These are phyloP conservation scores for Sclerotinia minor DNA, from an alignment of 2,329 filamentous ascomycete species.

Conservation along the genomic window DNA sequence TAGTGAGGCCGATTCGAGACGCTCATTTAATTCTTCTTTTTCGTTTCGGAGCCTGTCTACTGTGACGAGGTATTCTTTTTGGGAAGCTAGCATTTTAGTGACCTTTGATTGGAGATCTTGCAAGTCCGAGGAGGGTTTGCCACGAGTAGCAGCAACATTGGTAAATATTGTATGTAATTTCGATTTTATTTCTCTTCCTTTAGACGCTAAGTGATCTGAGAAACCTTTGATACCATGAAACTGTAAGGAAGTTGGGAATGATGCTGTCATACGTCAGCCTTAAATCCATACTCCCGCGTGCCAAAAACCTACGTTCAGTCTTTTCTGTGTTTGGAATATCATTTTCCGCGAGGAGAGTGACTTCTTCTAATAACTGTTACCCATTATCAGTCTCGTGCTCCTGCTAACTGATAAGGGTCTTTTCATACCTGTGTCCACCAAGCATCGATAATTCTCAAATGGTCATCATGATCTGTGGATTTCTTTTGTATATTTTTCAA, in stretches of 20 bases:
- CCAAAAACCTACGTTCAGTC: constrained; percentile 25
- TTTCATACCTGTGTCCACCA: constrained; percentile 87
- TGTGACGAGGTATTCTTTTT: constrained; percentile 79
- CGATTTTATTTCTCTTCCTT: constrained; percentile 72
- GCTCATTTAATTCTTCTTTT: constrained; percentile 81
- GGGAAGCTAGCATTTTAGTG: constrained; percentile 70
- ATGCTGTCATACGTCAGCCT: constrained; percentile 46
- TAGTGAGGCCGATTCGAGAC: constrained; percentile 83
- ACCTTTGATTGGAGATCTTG: constrained; percentile 73
- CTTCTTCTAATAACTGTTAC: constrained; percentile 61
- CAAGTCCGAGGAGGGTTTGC: constrained; percentile 64
- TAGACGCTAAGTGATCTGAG: constrained; percentile 74
- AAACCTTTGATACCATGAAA: constrained; percentile 72
- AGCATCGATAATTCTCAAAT: constrained; percentile 82
- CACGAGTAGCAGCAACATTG: constrained; percentile 53
- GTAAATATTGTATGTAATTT: constrained; percentile 70
- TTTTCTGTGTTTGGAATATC: constrained; percentile 47
- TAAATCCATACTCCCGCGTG: background rate
- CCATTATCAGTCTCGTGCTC: constrained; percentile 27
- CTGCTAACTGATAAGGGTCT: background rate
- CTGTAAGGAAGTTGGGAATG: constrained; percentile 58
- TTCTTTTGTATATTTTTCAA: constrained; percentile 78
- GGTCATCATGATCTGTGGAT: constrained; percentile 84
- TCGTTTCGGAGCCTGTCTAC: constrained; percentile 74
- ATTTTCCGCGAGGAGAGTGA: constrained; percentile 59